Conservation (phyloP, 257 asterid species). For the Gardenia jasminoides region DNA sequence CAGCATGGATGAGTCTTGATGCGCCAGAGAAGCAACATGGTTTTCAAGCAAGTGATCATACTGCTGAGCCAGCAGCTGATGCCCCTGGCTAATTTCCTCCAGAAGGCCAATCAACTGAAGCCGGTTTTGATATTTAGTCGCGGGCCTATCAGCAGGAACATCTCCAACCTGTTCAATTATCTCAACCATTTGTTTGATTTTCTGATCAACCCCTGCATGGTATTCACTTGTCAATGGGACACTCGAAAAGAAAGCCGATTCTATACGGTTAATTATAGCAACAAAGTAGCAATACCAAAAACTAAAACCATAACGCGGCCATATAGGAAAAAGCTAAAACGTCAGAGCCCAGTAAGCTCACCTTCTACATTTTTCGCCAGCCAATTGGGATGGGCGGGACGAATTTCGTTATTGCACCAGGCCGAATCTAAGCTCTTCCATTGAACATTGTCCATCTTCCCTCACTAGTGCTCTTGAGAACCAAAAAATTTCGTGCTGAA, state of each 20-base stretch:
- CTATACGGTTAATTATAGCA: neutral
- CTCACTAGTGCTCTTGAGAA: neutral
- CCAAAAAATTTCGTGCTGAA: neutral
- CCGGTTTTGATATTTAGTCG: constrained; percentile 21
- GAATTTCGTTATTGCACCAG: neutral
- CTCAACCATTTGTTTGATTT: constrained; percentile 43
- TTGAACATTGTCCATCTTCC: constrained; percentile 18
- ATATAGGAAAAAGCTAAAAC: neutral
- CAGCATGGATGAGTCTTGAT: constrained; percentile 25
- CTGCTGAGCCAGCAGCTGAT: constrained; percentile 50
- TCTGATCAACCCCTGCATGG: constrained; percentile 53
- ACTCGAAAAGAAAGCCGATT: neutral
- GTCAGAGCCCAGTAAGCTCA: constrained; percentile 18
- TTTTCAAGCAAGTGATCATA: constrained; percentile 32
- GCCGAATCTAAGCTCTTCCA: constrained; percentile 3
- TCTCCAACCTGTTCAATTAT: constrained; percentile 38
- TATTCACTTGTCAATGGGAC: too few relatives aligned
- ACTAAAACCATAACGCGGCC: neutral
- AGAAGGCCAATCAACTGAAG: constrained; percentile 44
- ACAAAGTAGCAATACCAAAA: too few relatives aligned
- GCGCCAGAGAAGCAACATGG: constrained; percentile 11
- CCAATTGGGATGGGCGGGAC: constrained; percentile 30
- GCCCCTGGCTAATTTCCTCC: constrained; percentile 48
- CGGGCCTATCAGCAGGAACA: constrained; percentile 20
- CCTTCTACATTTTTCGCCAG: constrained; percentile 54